Conservation (phyloP, 192 early-diverging fungal genomes). For the Coemansia sp. region DNA sequence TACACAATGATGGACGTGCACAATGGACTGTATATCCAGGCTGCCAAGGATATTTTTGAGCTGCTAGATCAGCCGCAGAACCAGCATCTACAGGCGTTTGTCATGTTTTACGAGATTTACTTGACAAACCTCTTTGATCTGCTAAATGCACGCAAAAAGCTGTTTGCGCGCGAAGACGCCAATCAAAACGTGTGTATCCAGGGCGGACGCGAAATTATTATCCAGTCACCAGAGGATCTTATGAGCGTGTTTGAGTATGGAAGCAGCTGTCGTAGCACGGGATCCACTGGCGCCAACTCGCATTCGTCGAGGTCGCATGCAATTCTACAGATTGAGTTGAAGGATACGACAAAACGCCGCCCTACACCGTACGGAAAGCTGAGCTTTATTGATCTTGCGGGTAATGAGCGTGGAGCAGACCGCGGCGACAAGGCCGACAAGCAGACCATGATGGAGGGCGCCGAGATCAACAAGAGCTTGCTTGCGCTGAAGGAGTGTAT, state of each 20-base stretch:
- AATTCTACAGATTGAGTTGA: conserved; percentile 89
- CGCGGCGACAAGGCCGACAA: conserved; percentile 84
- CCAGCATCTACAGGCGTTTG: conserved; percentile 74
- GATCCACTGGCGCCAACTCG: conserved; percentile 88
- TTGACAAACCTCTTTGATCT: conserved; percentile 94
- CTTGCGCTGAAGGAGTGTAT: conserved; percentile 98
- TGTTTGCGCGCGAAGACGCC: conserved; percentile 96
- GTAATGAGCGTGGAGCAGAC: conserved; percentile 96
- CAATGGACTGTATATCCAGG: conserved; percentile 89
- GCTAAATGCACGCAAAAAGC: conserved; percentile 81
- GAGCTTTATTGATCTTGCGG: conserved; percentile 97
- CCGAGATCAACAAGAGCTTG: conserved; percentile 99
- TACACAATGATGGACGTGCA: conserved; percentile 91
- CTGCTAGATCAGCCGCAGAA: conserved; percentile 68
- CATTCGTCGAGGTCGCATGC: conserved; percentile 98
- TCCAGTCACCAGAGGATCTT: conserved; percentile 79
- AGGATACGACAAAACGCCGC: conserved; percentile 60
- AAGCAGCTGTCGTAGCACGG: conserved; percentile 86
- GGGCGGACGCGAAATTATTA: conserved; percentile 85
- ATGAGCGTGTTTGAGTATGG: conserved; percentile 95
- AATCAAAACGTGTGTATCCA: conserved; percentile 90
- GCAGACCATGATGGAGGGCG: conserved; percentile 97
- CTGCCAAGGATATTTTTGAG: conserved; percentile 88
- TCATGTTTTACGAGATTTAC: conserved; percentile 97
- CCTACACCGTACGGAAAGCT: conserved; percentile 80